A percentile compares a stretch with the other conserved stretches of the same genome.
phyloP scores from a whole-genome alignment of 345 rosid genomes.

The Mangifera indica region DNA sequence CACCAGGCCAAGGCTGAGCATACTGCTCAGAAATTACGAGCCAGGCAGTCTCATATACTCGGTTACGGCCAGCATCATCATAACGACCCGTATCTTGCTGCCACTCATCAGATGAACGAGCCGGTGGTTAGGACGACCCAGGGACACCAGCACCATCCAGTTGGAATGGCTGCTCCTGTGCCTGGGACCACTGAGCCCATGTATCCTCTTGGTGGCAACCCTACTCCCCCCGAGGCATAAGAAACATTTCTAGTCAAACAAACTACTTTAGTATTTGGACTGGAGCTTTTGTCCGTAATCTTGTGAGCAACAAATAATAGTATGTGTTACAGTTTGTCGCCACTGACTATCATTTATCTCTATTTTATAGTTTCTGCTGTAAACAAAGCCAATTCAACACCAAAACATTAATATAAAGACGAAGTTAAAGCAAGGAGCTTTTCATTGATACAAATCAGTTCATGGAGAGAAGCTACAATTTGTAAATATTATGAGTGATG shows the following conservation, averaged over 20 bases:
- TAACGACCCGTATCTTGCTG: not conserved
- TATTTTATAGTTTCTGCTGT: not conserved
- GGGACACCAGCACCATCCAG: slow-evolving; percentile 22
- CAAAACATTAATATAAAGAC: too few species aligned
- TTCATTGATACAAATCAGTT: not conserved
- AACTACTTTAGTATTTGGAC: too few species aligned
- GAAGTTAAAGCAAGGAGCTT: not conserved
- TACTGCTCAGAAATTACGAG: slow-evolving; percentile 37
- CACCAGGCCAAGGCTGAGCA: slow-evolving; percentile 69
- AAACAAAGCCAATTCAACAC: not conserved
- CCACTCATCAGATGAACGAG: not conserved
- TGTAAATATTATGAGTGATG: not conserved
- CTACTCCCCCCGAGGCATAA: slow-evolving; percentile 5
- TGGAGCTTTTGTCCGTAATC: too few species aligned
- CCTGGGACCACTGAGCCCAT: slow-evolving; percentile 26
- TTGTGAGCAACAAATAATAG: too few species aligned
- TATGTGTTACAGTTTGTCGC: too few species aligned
- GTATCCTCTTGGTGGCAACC: slow-evolving; percentile 30
- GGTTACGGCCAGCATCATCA: slow-evolving; percentile 34
- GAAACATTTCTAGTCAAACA: not conserved
- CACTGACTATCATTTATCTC: not conserved
- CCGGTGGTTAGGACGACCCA: slow-evolving; percentile 14
- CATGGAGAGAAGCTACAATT: not conserved
- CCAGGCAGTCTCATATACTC: slow-evolving; percentile 20
- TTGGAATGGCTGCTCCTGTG: slow-evolving; percentile 24